A percentile compares a stretch with the other conserved stretches of the same genome.
phyloP scores from a whole-genome alignment of 1,139 yeast species.

The Suhomyces kunorum region DNA sequence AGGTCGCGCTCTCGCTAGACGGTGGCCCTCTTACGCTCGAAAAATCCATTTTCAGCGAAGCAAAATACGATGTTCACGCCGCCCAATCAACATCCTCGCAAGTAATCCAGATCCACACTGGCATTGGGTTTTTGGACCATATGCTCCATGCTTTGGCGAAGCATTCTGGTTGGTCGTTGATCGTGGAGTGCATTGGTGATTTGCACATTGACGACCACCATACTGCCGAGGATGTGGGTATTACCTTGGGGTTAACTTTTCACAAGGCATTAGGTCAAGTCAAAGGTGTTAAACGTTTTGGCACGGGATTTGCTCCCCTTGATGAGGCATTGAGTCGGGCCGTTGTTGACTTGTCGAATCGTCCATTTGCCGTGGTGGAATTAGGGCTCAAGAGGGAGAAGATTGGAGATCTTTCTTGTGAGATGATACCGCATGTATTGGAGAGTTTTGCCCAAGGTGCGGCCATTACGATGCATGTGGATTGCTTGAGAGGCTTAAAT shows the following conservation, averaged over 20 bases:
- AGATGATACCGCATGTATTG: conserved; percentile 95
- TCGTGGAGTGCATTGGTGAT: conserved; percentile 90
- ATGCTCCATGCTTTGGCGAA: conserved; percentile 97
- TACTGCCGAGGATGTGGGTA: conserved; percentile 93
- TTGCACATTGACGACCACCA: conserved; percentile 97
- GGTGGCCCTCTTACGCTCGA: conserved; percentile 74
- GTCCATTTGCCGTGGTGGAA: conserved; percentile 90
- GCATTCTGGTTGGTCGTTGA: conserved; percentile 93
- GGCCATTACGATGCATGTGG: conserved; percentile 87
- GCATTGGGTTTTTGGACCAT: conserved; percentile 93
- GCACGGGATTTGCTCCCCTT: conserved; percentile 91
- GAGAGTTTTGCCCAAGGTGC: conserved; percentile 95
- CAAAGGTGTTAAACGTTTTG: conserved; percentile 89
- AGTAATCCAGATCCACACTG: conserved; percentile 78
- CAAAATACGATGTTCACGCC: conserved; percentile 52
- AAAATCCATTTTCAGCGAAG: conserved; percentile 48
- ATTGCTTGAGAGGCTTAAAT: conserved; percentile 87
- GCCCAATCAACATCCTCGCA: conserved; percentile 65
- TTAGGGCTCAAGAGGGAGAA: conserved; percentile 88
- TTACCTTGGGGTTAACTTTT: conserved; percentile 87
- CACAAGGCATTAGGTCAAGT: conserved; percentile 87
- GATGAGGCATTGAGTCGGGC: conserved; percentile 96
- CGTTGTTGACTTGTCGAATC: conserved; percentile 87
- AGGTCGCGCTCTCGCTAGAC: conserved; percentile 77
- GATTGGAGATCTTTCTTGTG: conserved; percentile 88